Evolutionary conservation across 805 yeast genomes (phyloP), one percentile per base, ranked within the genome.

Genomic region (Starmerella lactis-condensi): DNA sequence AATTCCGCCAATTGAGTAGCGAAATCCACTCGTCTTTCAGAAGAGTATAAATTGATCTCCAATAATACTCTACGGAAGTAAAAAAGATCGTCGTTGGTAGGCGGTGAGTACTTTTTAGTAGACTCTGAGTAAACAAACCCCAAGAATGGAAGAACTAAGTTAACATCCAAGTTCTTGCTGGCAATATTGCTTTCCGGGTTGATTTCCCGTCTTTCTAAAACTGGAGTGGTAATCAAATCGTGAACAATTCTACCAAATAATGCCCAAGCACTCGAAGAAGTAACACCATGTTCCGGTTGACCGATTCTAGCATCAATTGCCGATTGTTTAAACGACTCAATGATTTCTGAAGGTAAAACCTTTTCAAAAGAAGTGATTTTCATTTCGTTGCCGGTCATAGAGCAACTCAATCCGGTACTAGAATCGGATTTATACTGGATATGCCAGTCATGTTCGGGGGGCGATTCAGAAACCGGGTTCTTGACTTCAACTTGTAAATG

Each of bases 241-340:
- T 20, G 6, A 8, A 34, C 31, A 2, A 39, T 30, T 26, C 43
- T 34, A 13, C 22, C 20, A 20, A 29, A 23, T 30, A 35, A 14
- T 15, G 10, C 15, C 39, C 38, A 39, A 15, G 37, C 26, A 19
- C 17, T 17, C 14, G 9, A 7, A 7, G 19, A 10, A 19, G 29
- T 26, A 14, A 12, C 13, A n/a, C n/a, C n/a, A n/a, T n/a, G n/a
- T 8, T 7, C 14, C 19, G 19, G 9, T 7, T 12, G 6, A 6
- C 21, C 29, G 6, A 26, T 21, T 17, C 92, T 58, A 5, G 52
- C 46, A 29, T 57, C 58, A 27, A 81, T 73, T 11, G 58, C 58
- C 2, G 57, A 64, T 3, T 55, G 52, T 20, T 66, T 65, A 38
- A 65, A 64, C 10, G 64, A 60, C 3, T 45, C 47, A 21, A 66